Evolutionary conservation across 768 basidiomycete species (phyloP), one percentile per base, ranked within the genome.

Genomic region (Xanthoconium stramineum): DNA sequence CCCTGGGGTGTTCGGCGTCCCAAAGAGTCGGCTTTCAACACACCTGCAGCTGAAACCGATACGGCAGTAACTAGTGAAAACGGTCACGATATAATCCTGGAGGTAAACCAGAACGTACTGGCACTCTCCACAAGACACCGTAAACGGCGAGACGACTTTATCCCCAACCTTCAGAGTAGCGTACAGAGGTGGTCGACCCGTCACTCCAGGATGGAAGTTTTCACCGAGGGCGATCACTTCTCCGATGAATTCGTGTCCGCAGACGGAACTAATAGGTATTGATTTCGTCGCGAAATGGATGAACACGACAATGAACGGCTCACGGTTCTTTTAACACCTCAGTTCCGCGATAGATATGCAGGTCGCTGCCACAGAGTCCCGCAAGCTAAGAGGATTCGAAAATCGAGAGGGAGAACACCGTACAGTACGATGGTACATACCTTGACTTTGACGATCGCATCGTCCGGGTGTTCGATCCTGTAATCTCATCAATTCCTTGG

Each of bases 121-220:
- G 79, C 91, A 93, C 65, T 91, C 89, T n/a, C 85, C 86, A 60
- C 91, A 93, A 47, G 83, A 88, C n/a, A 81, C 78, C 0, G 89
- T 89, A 70, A 91, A 92, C 3, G 91, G 88, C 1, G 88, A 84
- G 24, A 92, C 83, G 14, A 92, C 86, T 63, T 83, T 87, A 66
- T 92, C 86, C 6, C 89, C 89, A 7, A 89, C 69, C 52, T 78
- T 81, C 51, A 92, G 76, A 24, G 73, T 80, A 0, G 83, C 75
- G 58, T 91, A 91, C 17, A 89, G 72, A 28, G 68, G 65, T 1
- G 89, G 88, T 46, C 89, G 76, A 43, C 78, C 82, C 42, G 74
- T 59, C 6, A 63, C 69, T 9, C 67, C 69, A 8, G 71, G 61
- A 6, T 74, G 74, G 63, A 83, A 91, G 62, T 74, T 84, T 24